These are phyloP conservation scores for Globisporangium paddicum DNA, from an alignment of 352 stramenopile species.

Conservation along the genomic window DNA sequence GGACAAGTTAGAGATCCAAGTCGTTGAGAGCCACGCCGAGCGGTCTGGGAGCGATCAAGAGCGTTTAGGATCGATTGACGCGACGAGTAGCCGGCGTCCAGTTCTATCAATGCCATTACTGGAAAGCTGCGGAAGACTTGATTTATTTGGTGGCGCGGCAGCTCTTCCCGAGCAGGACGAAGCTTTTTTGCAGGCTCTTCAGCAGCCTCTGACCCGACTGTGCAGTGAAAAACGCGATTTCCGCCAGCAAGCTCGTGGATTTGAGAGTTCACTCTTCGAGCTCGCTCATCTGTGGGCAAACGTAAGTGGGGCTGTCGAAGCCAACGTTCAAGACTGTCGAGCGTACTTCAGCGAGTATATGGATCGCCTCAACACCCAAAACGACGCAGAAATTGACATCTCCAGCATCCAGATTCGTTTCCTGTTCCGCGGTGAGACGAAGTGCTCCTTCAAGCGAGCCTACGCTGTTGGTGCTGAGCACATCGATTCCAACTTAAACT, in stretches of 20 bases:
- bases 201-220: slow-evolving; percentile 5
- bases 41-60: background rate
- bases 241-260: background rate
- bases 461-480: background rate
- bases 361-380: slow-evolving; percentile 2
- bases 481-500: background rate
- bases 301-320: background rate
- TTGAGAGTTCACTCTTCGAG: background rate
- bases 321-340: slow-evolving; percentile 3
- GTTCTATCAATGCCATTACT: slow-evolving; percentile 10
- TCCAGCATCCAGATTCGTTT: slow-evolving; percentile 7
- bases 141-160: slow-evolving; percentile 8
- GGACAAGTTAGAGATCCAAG: slow-evolving; percentile 4
- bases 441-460: slow-evolving; percentile 1
- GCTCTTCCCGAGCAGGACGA: slow-evolving; percentile 10
- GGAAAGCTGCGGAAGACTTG: slow-evolving; percentile 4
- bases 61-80: background rate
- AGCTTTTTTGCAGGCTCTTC: slow-evolving; percentile 11
- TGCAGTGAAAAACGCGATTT: slow-evolving; percentile 1
- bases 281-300: slow-evolving; percentile 2
- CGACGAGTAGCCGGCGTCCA: background rate
- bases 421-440: slow-evolving; percentile 13
- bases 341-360: background rate
- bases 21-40: slow-evolving; percentile 1
- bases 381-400: background rate